phyloP scores from a whole-genome alignment of 2,329 filamentous ascomycete species.

The Fusarium caatingaense region DNA sequence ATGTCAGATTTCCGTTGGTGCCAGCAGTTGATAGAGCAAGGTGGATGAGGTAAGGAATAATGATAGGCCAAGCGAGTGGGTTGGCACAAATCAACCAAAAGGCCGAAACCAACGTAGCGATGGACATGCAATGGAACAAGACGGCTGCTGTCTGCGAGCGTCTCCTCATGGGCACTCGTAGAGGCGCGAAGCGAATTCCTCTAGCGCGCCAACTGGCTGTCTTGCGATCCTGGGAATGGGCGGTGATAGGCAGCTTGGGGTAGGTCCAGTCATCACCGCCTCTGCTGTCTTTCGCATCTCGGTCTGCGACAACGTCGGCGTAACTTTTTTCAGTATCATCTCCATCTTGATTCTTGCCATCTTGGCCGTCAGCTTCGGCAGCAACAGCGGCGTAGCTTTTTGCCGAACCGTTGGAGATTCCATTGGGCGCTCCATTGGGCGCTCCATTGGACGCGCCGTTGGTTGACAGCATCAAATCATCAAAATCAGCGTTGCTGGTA shows the following conservation, averaged over 20 bases:
- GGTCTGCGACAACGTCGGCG: constrained; percentile 34
- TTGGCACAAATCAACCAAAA: constrained; percentile 95
- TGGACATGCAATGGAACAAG: constrained; percentile 77
- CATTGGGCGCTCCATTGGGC: constrained; percentile 3
- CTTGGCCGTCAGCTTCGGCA: constrained; percentile 16
- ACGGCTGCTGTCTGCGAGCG: constrained; percentile 83
- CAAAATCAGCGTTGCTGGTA: constrained; percentile 36
- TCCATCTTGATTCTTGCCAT: constrained; percentile 1
- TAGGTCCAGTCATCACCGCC: constrained; percentile 41
- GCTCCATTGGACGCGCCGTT: constrained; percentile 28
- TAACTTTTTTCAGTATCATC: constrained; percentile 34
- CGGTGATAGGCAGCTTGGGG: constrained; percentile 43
- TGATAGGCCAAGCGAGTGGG: constrained; percentile 87
- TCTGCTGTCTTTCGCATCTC: constrained; percentile 15
- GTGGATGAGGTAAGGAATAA: constrained; percentile 83
- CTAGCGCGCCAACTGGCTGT: constrained; percentile 53
- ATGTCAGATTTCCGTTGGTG: constrained; percentile 78
- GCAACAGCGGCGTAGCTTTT: constrained; percentile 25
- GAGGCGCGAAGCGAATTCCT: constrained; percentile 85
- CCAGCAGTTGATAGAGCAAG: constrained; percentile 82
- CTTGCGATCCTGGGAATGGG: constrained; percentile 40
- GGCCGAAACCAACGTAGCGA: constrained; percentile 75
- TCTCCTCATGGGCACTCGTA: constrained; percentile 76
- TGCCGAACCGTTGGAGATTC: not conserved
- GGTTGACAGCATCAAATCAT: constrained; percentile 21